These are phyloP conservation scores for Colletotrichum incanum DNA, from an alignment of 2,329 filamentous ascomycete species.

Conservation along the genomic window DNA sequence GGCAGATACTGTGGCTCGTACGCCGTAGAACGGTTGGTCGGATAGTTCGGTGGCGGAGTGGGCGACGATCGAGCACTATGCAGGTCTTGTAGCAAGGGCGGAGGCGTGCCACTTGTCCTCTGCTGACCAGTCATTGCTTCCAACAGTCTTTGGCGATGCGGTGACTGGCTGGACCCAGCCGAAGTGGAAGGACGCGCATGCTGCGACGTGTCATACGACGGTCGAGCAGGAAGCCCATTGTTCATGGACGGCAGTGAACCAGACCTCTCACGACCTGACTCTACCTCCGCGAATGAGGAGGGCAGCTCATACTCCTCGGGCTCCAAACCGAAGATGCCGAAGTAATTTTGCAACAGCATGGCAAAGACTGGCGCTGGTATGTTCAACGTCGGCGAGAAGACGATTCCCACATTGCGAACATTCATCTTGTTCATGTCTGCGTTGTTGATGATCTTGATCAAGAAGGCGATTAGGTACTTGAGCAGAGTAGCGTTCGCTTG, in stretches of 20 bases:
- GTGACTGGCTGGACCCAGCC: conserved; percentile 62
- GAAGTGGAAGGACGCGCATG: conserved; percentile 65
- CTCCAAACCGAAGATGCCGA: conserved; percentile 84
- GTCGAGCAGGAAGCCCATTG: conserved; percentile 48
- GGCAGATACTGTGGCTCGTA: conserved; percentile 63
- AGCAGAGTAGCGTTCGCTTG: conserved; percentile 85
- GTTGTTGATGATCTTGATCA: conserved; percentile 94
- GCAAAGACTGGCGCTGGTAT: conserved; percentile 96
- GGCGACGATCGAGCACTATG: conserved; percentile 56
- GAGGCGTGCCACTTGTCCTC: conserved; percentile 60
- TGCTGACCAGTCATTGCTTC: conserved; percentile 56
- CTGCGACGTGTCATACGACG: conserved; percentile 50
- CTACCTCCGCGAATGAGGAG: conserved; percentile 56
- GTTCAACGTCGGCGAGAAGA: conserved; percentile 97
- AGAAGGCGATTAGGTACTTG: conserved; percentile 87
- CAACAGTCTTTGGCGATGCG: conserved; percentile 66
- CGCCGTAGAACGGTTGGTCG: conserved; percentile 49
- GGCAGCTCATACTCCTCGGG: conserved; percentile 76
- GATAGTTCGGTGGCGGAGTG: conserved; percentile 60
- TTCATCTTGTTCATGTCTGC: conserved; percentile 97
- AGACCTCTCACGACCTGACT: conserved; percentile 47
- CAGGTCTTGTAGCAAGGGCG: conserved; percentile 59
- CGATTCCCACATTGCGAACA: conserved; percentile 95
- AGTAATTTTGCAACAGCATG: conserved; percentile 92
- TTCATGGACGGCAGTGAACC: conserved; percentile 42